Percentiles rank a stretch among this genome's conserved stretches.
phyloP scores from a whole-genome alignment of 257 asterid species.

The Solanum arcanum region DNA sequence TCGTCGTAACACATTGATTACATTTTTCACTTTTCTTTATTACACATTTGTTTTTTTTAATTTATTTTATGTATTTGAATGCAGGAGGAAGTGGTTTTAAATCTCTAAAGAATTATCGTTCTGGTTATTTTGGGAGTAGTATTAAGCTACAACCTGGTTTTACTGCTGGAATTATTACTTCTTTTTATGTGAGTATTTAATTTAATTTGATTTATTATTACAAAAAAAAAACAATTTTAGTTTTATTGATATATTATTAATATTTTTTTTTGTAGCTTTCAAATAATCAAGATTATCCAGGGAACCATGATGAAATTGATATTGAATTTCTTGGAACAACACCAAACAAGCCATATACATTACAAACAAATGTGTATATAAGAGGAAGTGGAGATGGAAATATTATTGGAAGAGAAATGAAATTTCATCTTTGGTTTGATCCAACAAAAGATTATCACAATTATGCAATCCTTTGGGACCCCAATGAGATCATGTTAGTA shows the following conservation, averaged over 20 bases:
- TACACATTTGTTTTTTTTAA: background rate
- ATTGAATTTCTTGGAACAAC: constrained; percentile 84
- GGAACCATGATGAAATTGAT: constrained; percentile 78
- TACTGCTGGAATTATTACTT: constrained; percentile 88
- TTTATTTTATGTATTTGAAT: background rate
- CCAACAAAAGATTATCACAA: constrained; percentile 65
- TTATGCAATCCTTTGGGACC: constrained; percentile 77
- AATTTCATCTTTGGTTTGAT: constrained; percentile 81
- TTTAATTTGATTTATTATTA: background rate
- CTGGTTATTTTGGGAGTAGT: constrained; percentile 67
- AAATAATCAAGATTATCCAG: constrained; percentile 54
- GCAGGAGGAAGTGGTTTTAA: constrained; percentile 93
- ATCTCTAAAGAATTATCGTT: constrained; percentile 41
- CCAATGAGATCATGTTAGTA: constrained; percentile 64
- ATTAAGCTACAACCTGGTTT: constrained; percentile 81
- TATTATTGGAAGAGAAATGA: constrained; percentile 68
- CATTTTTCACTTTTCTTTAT: background rate
- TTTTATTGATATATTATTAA: background rate
- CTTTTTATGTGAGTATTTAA: constrained; percentile 49
- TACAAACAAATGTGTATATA: constrained; percentile 76
- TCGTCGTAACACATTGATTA: background rate
- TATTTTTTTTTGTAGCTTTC: constrained; percentile 36
- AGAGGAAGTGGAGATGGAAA: constrained; percentile 82
- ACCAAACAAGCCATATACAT: constrained; percentile 51
- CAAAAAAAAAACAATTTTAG: background rate